Base-by-base conservation (phyloP, 164 flowering plant genomes). In the Platanus orientalis region DNA sequence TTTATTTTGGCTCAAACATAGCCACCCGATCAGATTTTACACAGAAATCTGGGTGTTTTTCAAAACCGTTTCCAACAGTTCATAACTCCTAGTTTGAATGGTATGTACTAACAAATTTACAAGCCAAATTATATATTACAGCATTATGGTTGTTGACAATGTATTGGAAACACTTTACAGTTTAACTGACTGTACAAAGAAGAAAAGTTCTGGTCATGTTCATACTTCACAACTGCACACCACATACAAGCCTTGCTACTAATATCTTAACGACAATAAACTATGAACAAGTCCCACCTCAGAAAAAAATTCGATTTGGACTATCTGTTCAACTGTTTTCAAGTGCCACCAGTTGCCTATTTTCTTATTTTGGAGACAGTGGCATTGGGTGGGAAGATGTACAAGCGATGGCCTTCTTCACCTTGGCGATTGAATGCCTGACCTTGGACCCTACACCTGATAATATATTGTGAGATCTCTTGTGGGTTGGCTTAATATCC, bases 381-480 rank as follows among this genome's bases (percentile, higher is more conserved):
- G 77, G 47, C 67, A 84, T 84, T 48, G 80, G 64, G 30, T 81
- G 84, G 53, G 91, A 71, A 57, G 92, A 86, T 53, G 83, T 86
- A 13, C 98, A 86, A 2, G 83, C 81, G 48, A 92, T 86, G 60
- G 80, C 96, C 71, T 89, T 92, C 79, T 85, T 92, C 75, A 89
- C 93, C 73, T 86, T 89, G 32, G 88, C 78, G 66, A 92, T 85
- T 40, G 98, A 92, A 53, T 86, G 88, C 76, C 86, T 92, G 56
- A 92, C 91, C 73, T 89, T 89, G 64, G 91, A 83, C 20, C 94
- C 90, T 3, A 89, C 90, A n/a, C 94, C 92, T n/a, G 95, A 88
- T 32, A 92, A 69, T 56, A 90, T 73, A 55, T 69, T 76, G 45
- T 89, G 88, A 28, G 88, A 77, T 72, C 88, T 90, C 75, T 88